Conservation (phyloP, 345 rosid species). For the Rhodamnia argentea region DNA sequence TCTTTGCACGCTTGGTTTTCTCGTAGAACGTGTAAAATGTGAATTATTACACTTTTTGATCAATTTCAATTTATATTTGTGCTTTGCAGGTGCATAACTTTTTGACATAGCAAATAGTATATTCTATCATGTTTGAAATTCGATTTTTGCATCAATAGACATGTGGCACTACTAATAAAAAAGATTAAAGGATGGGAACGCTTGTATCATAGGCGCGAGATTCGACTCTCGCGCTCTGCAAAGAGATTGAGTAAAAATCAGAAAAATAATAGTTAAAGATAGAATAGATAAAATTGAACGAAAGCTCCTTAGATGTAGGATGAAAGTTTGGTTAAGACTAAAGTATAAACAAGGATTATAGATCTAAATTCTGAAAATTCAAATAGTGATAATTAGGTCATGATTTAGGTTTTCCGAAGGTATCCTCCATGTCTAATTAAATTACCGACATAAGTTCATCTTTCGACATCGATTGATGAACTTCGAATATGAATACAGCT, state of each 20-base stretch:
- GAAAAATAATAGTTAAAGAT: too few relatives aligned
- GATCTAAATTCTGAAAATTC: neutral
- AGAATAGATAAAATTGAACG: too few relatives aligned
- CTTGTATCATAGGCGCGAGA: too few relatives aligned
- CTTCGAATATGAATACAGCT: neutral
- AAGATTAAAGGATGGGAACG: rapidly evolving
- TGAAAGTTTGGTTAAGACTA: neutral
- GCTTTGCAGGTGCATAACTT: neutral
- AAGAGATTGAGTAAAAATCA: too few relatives aligned
- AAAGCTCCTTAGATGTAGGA: neutral
- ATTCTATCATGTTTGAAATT: neutral
- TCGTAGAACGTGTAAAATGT: neutral
- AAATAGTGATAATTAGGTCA: neutral
- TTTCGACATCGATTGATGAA: neutral
- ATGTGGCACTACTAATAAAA: too few relatives aligned
- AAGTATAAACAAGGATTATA: neutral
- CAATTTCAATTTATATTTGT: neutral
- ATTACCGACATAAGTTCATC: neutral
- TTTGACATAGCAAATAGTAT: neutral
- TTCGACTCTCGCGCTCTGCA: too few relatives aligned
- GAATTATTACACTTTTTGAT: neutral
- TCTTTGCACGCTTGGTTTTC: neutral
- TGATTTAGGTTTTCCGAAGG: neutral
- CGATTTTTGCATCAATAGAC: neutral
- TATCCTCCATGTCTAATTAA: neutral